Base-by-base conservation (phyloP, 2,329 filamentous ascomycete genomes). In the Cladosporium sp. region DNA sequence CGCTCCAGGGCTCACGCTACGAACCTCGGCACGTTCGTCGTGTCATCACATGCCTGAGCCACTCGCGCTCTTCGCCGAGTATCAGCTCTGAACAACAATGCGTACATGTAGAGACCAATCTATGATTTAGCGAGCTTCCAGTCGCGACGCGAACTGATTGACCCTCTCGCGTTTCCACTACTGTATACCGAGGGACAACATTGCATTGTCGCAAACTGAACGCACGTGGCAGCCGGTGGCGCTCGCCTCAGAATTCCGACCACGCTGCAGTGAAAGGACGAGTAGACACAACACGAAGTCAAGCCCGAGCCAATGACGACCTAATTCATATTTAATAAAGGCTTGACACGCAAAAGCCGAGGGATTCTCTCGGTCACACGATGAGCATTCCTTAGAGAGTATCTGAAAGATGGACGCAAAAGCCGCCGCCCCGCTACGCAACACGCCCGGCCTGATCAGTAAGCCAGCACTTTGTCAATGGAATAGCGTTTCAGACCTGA, bases 401-500 rank as follows among this genome's bases (percentile, higher is more conserved):
- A 19, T 5, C 4, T 11, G 9, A 43, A 50, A 9, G 11, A 50
- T 50, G 48, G 48, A 50, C 40, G 48, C 48, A 28, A 50, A 50
- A 50, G 16, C 48, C n/a, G 48, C 48, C 13, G 40, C 48, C 14
- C 48, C 40, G 14, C 66, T 72, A 38, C 68, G 69, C 55, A 74
- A 72, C 49, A 68, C 69, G n/a, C 70, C 70, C 7, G 69, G 66
- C 40, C 63, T 74, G 6, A 62, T 68, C 48, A 62, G 70, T 72
- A 60, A 13, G 60, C 53, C 13, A 22, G 19, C 11, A 33, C 31
- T 31, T 16, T 28, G 37, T 32, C 9, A 41, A 18, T 14, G 35
- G 18, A 33, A 44, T 11, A 22, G 7, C 40, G 10, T 9, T 9
- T 10, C 11, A 16, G 5, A 40, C 40, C 28, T 43, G 18, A 46